These are phyloP conservation scores for Stephania japonica DNA, from an alignment of 164 flowering plant species.

Conservation along the genomic window DNA sequence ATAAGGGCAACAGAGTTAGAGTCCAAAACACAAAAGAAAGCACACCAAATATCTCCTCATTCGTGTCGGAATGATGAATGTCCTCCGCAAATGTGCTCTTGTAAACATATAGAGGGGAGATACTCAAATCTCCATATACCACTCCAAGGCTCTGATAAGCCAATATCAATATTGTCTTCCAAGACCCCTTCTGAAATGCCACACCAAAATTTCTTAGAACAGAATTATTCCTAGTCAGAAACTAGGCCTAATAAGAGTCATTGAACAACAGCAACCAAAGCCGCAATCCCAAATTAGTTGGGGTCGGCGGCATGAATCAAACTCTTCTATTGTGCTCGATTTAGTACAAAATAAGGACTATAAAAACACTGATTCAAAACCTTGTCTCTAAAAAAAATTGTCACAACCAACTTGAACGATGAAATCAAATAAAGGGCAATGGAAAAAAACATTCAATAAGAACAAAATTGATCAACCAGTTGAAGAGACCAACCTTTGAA, in stretches of 20 bases:
- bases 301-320: too few species aligned
- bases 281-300: too few species aligned
- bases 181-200: conserved; percentile 62
- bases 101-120: conserved; percentile 82
- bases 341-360: too few species aligned
- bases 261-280: too few species aligned
- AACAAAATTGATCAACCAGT: not conserved
- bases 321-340: too few species aligned
- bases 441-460: not conserved
- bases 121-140: conserved; percentile 84
- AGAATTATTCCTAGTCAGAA: not conserved
- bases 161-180: conserved; percentile 57
- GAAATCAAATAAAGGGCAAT: not conserved
- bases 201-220: not conserved
- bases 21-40: conserved; percentile 32
- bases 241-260: not conserved
- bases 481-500: conserved; percentile 23
- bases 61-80: conserved; percentile 64
- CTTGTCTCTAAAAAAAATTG: not conserved
- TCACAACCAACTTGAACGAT: not conserved
- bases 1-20: conserved; percentile 30
- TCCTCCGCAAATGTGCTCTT: conserved; percentile 60
- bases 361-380: too few species aligned
- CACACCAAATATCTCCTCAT: conserved; percentile 57
- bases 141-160: conserved; percentile 93